Evolutionary conservation across 2,329 filamentous ascomycete genomes (phyloP).

Genomic region (Fusarium musae): DNA sequence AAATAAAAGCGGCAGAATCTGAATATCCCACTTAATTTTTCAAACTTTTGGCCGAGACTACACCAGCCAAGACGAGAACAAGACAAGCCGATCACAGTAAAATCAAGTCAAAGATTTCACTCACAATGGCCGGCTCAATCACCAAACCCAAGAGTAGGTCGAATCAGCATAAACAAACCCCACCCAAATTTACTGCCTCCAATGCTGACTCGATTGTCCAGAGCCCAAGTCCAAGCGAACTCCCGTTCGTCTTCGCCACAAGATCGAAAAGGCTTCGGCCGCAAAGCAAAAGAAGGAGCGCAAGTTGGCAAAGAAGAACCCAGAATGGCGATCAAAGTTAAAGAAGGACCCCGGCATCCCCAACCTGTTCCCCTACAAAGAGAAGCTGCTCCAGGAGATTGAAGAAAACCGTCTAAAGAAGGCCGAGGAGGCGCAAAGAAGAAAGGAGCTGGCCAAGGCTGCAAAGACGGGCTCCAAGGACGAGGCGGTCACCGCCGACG

Average conservation of each 20-base stretch:
- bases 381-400: conserved; percentile 92
- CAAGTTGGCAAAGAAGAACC: conserved; percentile 94
- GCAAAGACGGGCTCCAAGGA: conserved; percentile 65
- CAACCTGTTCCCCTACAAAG: conserved; percentile 97
- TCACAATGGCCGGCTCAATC: conserved; percentile 63
- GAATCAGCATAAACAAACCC: neutral
- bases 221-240: conserved; percentile 95
- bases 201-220: conserved; percentile 50
- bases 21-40: conserved; percentile 54
- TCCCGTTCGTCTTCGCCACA: conserved; percentile 89
- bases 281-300: conserved; percentile 91
- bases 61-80: conserved; percentile 15
- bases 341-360: conserved; percentile 99
- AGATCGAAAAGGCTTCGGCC: conserved; percentile 91
- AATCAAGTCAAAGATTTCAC: conserved; percentile 32
- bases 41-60: conserved; percentile 32
- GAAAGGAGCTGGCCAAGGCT: conserved; percentile 77
- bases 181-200: neutral
- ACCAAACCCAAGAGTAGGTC: conserved; percentile 65
- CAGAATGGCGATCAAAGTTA: conserved; percentile 92
- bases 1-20: conserved; percentile 50
- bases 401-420: conserved; percentile 87
- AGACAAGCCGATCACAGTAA: conserved; percentile 24
- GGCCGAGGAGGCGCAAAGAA: conserved; percentile 78
- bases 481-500: conserved; percentile 58